Evolutionary conservation across 176 grass and related monocot species (phyloP), one percentile per base, ranked within the genome.

Genomic region (Tillandsia leiboldiana): DNA sequence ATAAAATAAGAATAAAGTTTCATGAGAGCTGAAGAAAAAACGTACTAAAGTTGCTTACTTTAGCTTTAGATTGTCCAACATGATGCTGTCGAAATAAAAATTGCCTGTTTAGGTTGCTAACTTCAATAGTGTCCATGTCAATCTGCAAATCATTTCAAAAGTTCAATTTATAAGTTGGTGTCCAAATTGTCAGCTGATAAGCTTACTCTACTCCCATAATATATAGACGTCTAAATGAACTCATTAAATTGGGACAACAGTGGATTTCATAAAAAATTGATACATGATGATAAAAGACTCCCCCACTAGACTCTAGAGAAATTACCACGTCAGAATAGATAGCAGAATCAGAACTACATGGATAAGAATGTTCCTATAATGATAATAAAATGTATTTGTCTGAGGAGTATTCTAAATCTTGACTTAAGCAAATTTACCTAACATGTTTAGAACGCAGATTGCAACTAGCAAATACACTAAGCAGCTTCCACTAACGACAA

Each of bases 121-220:
- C 90, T 81, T 99, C 95, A 53, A 99, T 99, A 22, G 95, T 99
- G 66, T 99, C 95, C 90, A 99, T 76, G 70, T 99, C 95, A 85
- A 99, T 99, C 95, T 99, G 84, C 78, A 69, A 10, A 73, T 22
- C 42, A 24, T 70, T 72, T 51, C 5, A 77, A 28, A 2, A 73
- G 47, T 61, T 73, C 42, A 12, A 54, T 77, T 33, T 14, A 73
- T 65, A 33, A 49, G 63, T 13, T 18, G 17, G 56, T 51, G 66
- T 67, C 4, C 47, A 65, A 65, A 74, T 14, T 1, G 2, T 23
- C 29, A 74, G 70, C 27, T 69, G 63, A 51, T 33, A 47, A 57
- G n/a, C 42, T 18, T 2, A 61, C 56, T 18, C 15, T 61, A 10
- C 56, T 61, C 56, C 15, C 15, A n/a, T 10, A 2, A 17, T 23